Conservation (phyloP, 345 rosid genomes). For the Syzygium oleosum region DNA sequence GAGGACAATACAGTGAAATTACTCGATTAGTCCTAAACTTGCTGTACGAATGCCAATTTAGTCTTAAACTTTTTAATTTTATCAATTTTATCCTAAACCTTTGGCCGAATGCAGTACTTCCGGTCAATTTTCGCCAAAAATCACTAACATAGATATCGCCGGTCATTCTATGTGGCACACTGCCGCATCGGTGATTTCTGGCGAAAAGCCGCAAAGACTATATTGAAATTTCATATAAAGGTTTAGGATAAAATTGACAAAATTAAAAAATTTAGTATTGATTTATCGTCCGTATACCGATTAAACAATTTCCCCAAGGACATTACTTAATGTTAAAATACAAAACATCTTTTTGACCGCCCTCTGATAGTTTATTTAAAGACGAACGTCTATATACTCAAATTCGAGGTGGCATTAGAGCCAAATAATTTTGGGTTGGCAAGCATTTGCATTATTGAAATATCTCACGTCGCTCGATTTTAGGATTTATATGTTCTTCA, state of each 20-base stretch:
- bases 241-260: background rate
- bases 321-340: background rate
- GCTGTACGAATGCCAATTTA: no score
- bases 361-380: background rate
- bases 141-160: no score
- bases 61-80: no score
- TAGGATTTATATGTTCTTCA: background rate
- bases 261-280: fast-evolving
- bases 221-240: background rate
- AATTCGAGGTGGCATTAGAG: background rate
- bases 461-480: background rate
- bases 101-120: no score
- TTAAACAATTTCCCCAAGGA: background rate
- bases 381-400: background rate
- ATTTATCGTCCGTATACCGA: background rate
- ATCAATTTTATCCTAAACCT: no score
- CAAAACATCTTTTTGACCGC: background rate
- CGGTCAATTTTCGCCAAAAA: no score
- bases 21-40: no score
- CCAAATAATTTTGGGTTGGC: background rate
- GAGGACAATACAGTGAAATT: no score
- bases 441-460: background rate
- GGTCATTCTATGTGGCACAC: no score
- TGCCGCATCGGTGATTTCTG: fast-evolving
- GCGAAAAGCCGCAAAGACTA: fast-evolving